Base-by-base conservation (phyloP, 2,329 filamentous ascomycete species). In the Penicillium brevicompactum region DNA sequence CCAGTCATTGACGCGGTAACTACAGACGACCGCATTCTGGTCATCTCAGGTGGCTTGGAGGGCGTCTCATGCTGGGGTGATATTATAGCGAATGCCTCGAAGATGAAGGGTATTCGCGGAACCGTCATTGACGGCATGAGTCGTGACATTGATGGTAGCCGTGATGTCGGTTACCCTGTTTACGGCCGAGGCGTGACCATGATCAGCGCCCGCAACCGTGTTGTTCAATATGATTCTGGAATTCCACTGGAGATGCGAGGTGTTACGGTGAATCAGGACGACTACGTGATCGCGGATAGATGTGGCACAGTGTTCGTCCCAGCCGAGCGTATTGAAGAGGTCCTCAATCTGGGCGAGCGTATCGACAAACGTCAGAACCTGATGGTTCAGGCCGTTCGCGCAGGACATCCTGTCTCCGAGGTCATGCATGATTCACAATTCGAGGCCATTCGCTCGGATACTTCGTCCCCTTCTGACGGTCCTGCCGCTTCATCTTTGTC, bases 121-220 rank as follows among this genome's bases (percentile, higher is more conserved):
- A 67, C 69, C 3, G 51, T 71, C 56, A 68, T 71, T n/a, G 68
- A 71, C 32, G 69, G 69, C 16, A 62, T 69, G 64, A 66, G 68
- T 34, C 68, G 69, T 6, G 69, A 71, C 13, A 71, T 73, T 10
- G 67, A 73, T 32, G 71, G 70, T 5, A 68, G 69, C 34, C 67
- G 67, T 1, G 67, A 72, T 0, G 59, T 67, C 16, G 59, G 63
- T 18, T 74, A 72, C 51, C 70, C 71, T 10, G 67, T 74, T 5
- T 73, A 67, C 48, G 70, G 71, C 32, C 63, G 65, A 2, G 70
- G 69, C 0, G 63, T 70, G 7, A 68, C 63, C 0, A 72, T 72
- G 66, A 65, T 73, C 50, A 71, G 70, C 44, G 69, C 67, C 4
- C 67, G 68, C 10, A 68, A 68, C 24, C 56, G 67, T 41, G n/a